A percentile compares a stretch with the other conserved stretches of the same genome.
Conservation (phyloP, 164 flowering plant species). For the Dillenia suffruticosa region DNA sequence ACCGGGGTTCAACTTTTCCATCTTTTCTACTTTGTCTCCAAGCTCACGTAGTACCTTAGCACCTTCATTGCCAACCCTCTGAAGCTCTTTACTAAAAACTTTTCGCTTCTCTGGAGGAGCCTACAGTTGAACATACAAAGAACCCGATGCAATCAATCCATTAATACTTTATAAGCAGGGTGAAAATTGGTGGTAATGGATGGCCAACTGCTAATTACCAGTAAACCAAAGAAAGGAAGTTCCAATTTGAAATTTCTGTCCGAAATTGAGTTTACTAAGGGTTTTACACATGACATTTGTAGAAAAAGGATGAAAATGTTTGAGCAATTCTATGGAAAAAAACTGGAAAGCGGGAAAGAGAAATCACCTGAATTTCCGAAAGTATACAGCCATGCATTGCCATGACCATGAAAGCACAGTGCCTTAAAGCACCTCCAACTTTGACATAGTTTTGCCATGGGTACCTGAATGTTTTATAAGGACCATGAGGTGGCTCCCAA, state of each 20-base stretch:
- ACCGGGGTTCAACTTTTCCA: conserved; percentile 58
- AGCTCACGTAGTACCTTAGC: conserved; percentile 77
- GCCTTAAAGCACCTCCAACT: conserved; percentile 79
- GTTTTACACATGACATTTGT: not conserved
- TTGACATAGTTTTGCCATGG: conserved; percentile 80
- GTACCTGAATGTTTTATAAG: conserved; percentile 52
- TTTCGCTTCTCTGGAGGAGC: conserved; percentile 77
- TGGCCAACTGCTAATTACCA: too few relatives aligned
- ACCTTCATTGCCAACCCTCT: conserved; percentile 68
- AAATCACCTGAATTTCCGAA: conserved; percentile 88
- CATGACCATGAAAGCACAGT: conserved; percentile 95
- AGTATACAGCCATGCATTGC: conserved; percentile 93
- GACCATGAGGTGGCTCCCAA: conserved; percentile 98
- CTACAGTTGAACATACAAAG: conserved; percentile 18
- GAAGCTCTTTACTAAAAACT: conserved; percentile 58
- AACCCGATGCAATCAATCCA: too few relatives aligned
- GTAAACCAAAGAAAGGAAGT: not conserved
- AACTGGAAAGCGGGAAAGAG: conserved; percentile 6
- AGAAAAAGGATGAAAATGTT: not conserved
- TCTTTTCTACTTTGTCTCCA: conserved; percentile 63
- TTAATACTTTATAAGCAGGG: too few relatives aligned
- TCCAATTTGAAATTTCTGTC: not conserved
- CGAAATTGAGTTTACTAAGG: not conserved
- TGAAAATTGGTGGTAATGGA: too few relatives aligned
- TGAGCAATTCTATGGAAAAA: not conserved